Base-by-base conservation (phyloP, 495 filamentous ascomycete species). In the Penicillium macrosclerotiorum region DNA sequence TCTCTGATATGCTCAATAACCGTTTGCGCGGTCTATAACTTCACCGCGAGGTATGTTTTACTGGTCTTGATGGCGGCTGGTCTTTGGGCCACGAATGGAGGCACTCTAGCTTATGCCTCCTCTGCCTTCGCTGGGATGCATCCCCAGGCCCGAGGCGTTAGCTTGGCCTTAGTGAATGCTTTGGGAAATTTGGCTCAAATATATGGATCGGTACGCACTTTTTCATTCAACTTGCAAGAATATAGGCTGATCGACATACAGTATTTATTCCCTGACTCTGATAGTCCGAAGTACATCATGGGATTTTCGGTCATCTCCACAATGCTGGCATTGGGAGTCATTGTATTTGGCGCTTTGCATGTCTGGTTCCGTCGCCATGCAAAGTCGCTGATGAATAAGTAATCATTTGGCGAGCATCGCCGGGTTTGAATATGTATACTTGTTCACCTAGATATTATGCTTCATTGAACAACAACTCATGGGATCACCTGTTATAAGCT, bases 131-230 rank as follows among this genome's bases (percentile, higher is more conserved):
- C 64, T 5, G 42, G 45, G 1, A 62, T 76, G 55, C 36, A 54
- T 14, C 57, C 52, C 0, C 42, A 64, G 23, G 47, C 51, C 1
- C 44, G 75, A 24, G 76, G 67, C 37, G 65, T 78, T 9, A 59
- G 61, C 27, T 45, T 80, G n/a, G 77, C 71, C 0, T 51, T 79
- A 39, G 67, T 77, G 5, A 76, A 77, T 51, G 69, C 68, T 0
- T 54, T 76, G 32, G 74, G 74, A 11, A 78, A 78, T 40, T 47
- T 77, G 29, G 68, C 72, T 2, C 69, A 72, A 37, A 72, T 81
- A 1, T 81, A 79, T 54, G 75, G 76, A 14, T 54, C 58, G 12
- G 55, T 59, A 36, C 11, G 51, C 39, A 25, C 4, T 14, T 36
- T 37, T n/a, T 6, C 36, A 30, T 32, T 7, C n/a, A 25, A 22